A percentile compares a stretch with the other conserved stretches of the same genome.
These are phyloP conservation scores for Termitomyces sp. DNA, from an alignment of 768 basidiomycete genomes.

Conservation along the genomic window DNA sequence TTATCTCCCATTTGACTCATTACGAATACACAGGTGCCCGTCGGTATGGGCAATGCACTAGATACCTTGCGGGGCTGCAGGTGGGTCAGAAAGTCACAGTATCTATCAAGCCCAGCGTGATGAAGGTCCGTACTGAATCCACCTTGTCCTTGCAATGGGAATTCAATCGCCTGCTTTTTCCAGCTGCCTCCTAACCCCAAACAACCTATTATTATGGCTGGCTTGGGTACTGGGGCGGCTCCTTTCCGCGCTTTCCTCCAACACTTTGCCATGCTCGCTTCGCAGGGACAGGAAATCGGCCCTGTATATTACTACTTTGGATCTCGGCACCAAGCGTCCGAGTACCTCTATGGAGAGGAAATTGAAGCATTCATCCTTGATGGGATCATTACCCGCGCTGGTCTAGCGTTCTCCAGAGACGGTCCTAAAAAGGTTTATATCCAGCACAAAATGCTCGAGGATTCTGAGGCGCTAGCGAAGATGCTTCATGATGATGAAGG, in stretches of 20 bases:
- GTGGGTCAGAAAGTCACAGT: constrained; percentile 93
- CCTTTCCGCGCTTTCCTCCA: constrained; percentile 99
- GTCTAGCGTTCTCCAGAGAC: constrained; percentile 96
- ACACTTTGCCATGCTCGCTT: constrained; percentile 78
- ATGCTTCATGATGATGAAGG: constrained; percentile 72
- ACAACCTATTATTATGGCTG: constrained; percentile 97
- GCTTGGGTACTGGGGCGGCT: constrained; percentile 96
- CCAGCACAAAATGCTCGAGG: constrained; percentile 96
- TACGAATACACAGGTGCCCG: constrained; percentile 45
- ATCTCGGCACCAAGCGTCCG: constrained; percentile 89
- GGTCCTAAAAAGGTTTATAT: constrained; percentile 93
- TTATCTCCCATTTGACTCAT: constrained; percentile 1
- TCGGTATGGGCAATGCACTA: constrained; percentile 92
- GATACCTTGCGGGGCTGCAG: constrained; percentile 82
- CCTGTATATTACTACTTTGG: constrained; percentile 99
- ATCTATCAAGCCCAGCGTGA: constrained; percentile 97
- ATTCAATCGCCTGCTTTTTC: neutral
- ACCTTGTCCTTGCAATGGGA: neutral
- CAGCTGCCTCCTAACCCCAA: constrained; percentile 78
- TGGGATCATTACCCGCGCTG: constrained; percentile 81
- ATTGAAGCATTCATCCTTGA: constrained; percentile 91
- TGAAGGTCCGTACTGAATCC: constrained; percentile 65
- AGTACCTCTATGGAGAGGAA: constrained; percentile 96
- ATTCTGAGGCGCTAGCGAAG: constrained; percentile 68
- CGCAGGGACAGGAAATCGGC: constrained; percentile 76